These are phyloP conservation scores for Mucor lusitanicus DNA, from an alignment of 371 early-diverging fungal genomes.

Conservation along the genomic window DNA sequence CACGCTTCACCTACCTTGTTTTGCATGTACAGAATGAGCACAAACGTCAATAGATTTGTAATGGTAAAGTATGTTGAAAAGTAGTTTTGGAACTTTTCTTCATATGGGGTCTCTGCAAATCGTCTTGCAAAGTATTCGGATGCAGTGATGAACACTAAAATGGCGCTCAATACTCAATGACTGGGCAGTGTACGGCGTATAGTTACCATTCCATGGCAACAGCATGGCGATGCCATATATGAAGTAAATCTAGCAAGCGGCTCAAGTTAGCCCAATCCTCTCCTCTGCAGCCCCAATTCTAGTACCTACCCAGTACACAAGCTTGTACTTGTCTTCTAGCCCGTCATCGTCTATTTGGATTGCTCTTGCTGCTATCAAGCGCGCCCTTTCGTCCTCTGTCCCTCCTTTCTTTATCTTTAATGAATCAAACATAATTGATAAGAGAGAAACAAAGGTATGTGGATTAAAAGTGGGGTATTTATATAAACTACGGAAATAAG, in stretches of 20 bases:
- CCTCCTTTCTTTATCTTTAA: background rate
- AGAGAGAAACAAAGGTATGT: background rate
- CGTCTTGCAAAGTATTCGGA: conserved; percentile 69
- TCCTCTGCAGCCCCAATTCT: background rate
- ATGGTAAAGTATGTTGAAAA: conserved; percentile 70
- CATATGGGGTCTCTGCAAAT: conserved; percentile 62
- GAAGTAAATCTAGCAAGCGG: conserved; percentile 59
- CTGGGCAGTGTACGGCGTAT: background rate
- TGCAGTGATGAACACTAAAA: conserved; percentile 74
- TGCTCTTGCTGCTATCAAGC: background rate
- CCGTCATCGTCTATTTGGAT: background rate
- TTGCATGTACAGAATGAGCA: conserved; percentile 62
- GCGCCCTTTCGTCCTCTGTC: conserved; percentile 1
- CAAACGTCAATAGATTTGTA: conserved; percentile 59
- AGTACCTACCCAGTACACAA: conserved; percentile 32
- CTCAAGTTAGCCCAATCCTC: background rate
- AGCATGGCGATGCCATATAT: conserved; percentile 75
- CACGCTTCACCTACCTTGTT: conserved; percentile 47
- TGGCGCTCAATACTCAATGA: background rate
- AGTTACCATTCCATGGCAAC: conserved; percentile 80
- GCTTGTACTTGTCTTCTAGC: conserved; percentile 21
- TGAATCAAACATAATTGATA: background rate
- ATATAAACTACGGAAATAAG: background rate
- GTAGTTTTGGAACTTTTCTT: conserved; percentile 74
- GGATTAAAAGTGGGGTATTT: background rate